These are phyloP conservation scores for Cryomyces minteri DNA, from an alignment of 495 filamentous ascomycete species.

Conservation along the genomic window DNA sequence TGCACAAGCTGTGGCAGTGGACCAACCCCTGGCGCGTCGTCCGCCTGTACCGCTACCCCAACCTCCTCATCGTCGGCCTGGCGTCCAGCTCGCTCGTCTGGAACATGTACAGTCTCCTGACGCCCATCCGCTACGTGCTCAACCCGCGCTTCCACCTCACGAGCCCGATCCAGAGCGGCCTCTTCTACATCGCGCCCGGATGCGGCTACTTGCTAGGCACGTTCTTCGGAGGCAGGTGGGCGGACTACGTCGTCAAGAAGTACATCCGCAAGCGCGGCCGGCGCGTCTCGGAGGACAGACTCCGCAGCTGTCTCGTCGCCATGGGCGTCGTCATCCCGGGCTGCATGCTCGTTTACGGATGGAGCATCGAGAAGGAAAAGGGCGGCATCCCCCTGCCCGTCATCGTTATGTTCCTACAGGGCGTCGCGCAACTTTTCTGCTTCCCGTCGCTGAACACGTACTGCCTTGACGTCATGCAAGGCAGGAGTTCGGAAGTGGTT, in stretches of 20 bases:
- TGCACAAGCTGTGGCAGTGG: constrained; percentile 33
- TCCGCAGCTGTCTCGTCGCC: constrained; percentile 41
- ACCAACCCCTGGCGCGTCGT: constrained; percentile 44
- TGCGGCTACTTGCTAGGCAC: constrained; percentile 52
- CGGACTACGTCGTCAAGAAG: constrained; percentile 43
- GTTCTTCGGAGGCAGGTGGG: constrained; percentile 53
- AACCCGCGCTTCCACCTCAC: constrained; percentile 54
- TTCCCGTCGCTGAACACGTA: constrained; percentile 60
- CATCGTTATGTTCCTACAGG: constrained; percentile 52
- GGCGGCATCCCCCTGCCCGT: constrained; percentile 52
- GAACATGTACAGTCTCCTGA: constrained; percentile 38
- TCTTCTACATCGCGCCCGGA: constrained; percentile 61
- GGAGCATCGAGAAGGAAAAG: constrained; percentile 45
- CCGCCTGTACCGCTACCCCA: constrained; percentile 39
- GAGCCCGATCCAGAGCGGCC: constrained; percentile 43
- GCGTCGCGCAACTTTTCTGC: constrained; percentile 53
- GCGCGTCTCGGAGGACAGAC: constrained; percentile 22
- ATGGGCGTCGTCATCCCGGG: constrained; percentile 40
- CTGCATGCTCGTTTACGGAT: constrained; percentile 54
- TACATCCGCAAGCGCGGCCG: constrained; percentile 38
- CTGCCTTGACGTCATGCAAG: constrained; percentile 57
- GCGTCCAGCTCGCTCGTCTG: constrained; percentile 23
- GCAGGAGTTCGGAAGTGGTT: constrained; percentile 44
- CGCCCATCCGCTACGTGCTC: constrained; percentile 55
- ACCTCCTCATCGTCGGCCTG: constrained; percentile 40